Base-by-base conservation (phyloP, 805 yeast species). In the Clavispora phyllophila region DNA sequence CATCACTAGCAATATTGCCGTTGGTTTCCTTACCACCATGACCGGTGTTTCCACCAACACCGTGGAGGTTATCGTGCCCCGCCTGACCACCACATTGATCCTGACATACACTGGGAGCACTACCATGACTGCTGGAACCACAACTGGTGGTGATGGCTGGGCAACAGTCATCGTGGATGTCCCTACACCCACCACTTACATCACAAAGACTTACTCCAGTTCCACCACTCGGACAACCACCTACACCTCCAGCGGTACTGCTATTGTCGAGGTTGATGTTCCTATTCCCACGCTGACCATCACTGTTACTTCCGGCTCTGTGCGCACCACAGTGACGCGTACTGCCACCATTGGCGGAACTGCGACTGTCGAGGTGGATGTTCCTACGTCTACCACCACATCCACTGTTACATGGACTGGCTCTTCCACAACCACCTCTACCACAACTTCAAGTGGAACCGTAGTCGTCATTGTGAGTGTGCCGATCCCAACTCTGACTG, bases 241-340 rank as follows among this genome's bases (percentile, higher is more conserved):
- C 5, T 24, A 29, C 12, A 45, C 57, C 5, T 54, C 43, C 13
- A 28, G 63, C 8, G 53, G 40, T 38, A 58, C 61, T 3, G 57
- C 56, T 20, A 53, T 47, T 15, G 58, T 55, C n/a, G 46, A 46
- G 18, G 56, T 51, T 12, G 62, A 62, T 32, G 42, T 38, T 41
- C 58, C 54, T 24, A 47, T 42, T 5, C 19, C n/a, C 7, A 41
- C 45, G 1, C 13, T 5, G 22, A 24, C 31, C 10, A 17, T 45
- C 5, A 40, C 48, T 28, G 12, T 42, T 49, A 9, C 44, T 42
- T 33, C 20, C 3, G 33, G 33, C 3, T n/a, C 33, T 29, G 33
- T 17, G 3, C 35, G 39, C 5, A 45, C 44, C 37, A 38, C 52
- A 17, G 42, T 38, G 13, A 39, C 46, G 7, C 10, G 23, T 5